Conservation (phyloP, 495 filamentous ascomycete species). For the Podospora pseudoanserina region DNA sequence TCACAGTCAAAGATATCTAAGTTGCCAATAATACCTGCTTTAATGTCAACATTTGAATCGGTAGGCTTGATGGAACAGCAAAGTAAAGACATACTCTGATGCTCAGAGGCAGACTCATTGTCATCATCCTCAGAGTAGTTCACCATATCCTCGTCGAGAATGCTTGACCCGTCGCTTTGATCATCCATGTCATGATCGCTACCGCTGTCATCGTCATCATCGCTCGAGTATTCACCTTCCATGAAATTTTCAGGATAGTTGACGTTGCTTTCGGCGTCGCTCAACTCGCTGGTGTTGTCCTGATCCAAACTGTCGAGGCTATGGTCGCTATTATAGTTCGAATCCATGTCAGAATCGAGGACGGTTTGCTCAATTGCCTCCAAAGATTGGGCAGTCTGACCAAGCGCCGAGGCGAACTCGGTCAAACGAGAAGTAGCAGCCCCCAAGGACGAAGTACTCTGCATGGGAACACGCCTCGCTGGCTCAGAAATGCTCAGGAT, state of each 20-base stretch:
- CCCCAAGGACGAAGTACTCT: neutral
- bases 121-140: slow-evolving; percentile 5
- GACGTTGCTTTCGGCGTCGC: slow-evolving; percentile 19
- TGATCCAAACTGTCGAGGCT: slow-evolving; percentile 10
- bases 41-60: neutral
- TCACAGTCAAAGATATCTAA: neutral
- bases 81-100: neutral
- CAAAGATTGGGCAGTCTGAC: neutral
- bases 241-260: slow-evolving; percentile 18
- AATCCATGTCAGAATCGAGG: neutral
- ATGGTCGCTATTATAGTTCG: neutral
- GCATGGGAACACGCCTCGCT: neutral
- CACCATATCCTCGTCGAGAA: neutral
- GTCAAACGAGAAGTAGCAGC: neutral
- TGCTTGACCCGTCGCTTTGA: neutral
- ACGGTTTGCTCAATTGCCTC: neutral
- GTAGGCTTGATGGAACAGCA: neutral
- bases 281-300: neutral
- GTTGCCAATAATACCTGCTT: neutral
- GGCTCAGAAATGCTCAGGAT: neutral
- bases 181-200: slow-evolving; percentile 24
- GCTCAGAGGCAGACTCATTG: neutral
- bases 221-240: neutral
- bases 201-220: slow-evolving; percentile 26
- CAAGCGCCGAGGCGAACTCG: neutral